Evolutionary conservation across 2,329 filamentous ascomycete genomes (phyloP), one percentile per base, ranked within the genome.

Genomic region (Elsinoe arachidis): DNA sequence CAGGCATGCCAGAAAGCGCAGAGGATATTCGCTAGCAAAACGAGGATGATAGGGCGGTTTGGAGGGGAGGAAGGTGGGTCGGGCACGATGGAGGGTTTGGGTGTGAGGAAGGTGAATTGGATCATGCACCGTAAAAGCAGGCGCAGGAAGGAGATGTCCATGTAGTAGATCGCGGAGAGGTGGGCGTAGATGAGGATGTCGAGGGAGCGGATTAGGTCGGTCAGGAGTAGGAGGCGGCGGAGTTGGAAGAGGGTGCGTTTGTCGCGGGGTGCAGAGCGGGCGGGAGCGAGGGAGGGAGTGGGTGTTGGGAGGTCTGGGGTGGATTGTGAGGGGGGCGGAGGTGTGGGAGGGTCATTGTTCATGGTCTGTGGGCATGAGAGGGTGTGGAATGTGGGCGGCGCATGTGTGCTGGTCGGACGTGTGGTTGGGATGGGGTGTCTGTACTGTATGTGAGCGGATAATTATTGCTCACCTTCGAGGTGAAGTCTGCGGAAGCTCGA

Each of bases 131-230:
- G 79, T 34, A 82, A 61, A 49, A 76, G 66, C 62, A 85, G 79
- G 60, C 80, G 75, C 60, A 81, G 69, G 64, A 83, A 76, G 9
- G 80, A 83, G 64, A 74, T 84, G 81, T 85, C 82, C 70, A 84
- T 76, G 67, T 85, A 81, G 68, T 85, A 85, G 59, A 84, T 69
- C 6, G 77, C 75, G 37, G 81, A 80, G 59, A 85, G 71, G 71
- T 85, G 74, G 67, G 81, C 78, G 70, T 83, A 85, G 57, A 83
- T 76, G 49, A 83, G 65, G 63, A 81, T 75, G 64, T 85, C 82
- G 43, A 85, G 68, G 63, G 78, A 76, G 57, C 77, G 75, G 60
- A 84, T 72, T 52, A 84, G 66, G 56, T 80, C 75, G 63, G 82
- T 78, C 39, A 85, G 74, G 61, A 78, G 69, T 21, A 72, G 70